Conservation (phyloP, 495 filamentous ascomycete species). For the Neurospora sp. region DNA sequence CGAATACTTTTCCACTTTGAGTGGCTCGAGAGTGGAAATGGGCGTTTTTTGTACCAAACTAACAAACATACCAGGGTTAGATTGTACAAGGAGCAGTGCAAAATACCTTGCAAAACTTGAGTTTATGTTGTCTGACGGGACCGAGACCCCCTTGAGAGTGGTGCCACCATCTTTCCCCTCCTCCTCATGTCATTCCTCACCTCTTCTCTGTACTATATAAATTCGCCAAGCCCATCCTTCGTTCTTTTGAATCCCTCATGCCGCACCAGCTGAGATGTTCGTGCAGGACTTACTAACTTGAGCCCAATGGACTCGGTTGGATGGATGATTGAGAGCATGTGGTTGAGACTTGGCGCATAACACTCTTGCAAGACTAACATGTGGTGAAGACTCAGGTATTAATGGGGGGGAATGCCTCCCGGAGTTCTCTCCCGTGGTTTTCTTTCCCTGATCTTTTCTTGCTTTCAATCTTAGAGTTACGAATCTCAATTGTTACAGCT, state of each 20-base stretch:
- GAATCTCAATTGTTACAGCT: background rate
- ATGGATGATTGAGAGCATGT: background rate
- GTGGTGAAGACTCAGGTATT: background rate
- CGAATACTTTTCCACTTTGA: no score
- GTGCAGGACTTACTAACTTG: background rate
- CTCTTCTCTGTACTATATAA: background rate
- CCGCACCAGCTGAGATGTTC: background rate
- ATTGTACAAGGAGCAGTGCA: background rate
- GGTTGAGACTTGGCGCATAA: background rate
- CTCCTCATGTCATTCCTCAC: background rate
- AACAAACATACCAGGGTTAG: no score
- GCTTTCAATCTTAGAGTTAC: background rate
- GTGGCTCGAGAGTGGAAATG: no score
- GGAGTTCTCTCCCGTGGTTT: background rate
- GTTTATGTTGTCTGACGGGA: background rate
- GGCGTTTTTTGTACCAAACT: no score
- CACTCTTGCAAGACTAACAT: background rate
- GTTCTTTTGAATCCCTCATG: background rate
- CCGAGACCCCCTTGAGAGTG: background rate
- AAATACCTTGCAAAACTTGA: background rate
- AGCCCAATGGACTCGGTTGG: background rate
- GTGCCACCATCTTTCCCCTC: background rate
- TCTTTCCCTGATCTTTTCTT: background rate
- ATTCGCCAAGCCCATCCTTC: background rate
- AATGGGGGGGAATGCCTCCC: background rate